Base-by-base conservation (phyloP, 257 asterid genomes). In the Nicotiana otophora region DNA sequence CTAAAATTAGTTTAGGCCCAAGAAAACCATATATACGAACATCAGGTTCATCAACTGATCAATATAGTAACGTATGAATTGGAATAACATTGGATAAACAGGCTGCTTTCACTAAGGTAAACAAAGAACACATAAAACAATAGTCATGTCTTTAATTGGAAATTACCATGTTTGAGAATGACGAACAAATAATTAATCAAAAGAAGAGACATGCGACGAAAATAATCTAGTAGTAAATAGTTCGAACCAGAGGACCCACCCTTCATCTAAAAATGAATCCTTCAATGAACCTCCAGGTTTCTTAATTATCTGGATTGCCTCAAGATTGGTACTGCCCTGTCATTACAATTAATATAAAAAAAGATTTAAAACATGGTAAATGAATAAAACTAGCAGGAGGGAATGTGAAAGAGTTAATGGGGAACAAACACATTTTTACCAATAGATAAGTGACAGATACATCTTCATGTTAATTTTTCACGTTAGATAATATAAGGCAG, bases 241-340 rank as follows among this genome's bases (percentile, higher is more conserved):
- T 12, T 72, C 39, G 15, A 51, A 75, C 9, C 80, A 51, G 42
- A 75, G 53, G 42, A 68, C 93, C 74, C 82, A 93, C 97, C 98
- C 98, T 86, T 95, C 97, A 66, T 93, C 98, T 64, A 95, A 86
- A 89, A 93, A 95, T 65, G 99, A 95, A 57, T 95, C 99, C 85
- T 75, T 95, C 83, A 95, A 79, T 28, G 97, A 90, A 72, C 99
- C 99, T 80, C 98, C 99, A 77, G 99, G 93, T 83, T 93, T 95
- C 93, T 92, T 95, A 66, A 95, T 95, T 83, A 95, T 93, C 86
- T 93, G 99, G 81, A 95, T 95, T 84, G 98, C 53, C 90, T 92
- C 98, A 88, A 95, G 91, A 81, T 95, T 95, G 67, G 98, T 93
- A 81, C 97, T 95, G 23, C 98, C 98, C 97, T 95, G 96, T 69